phyloP scores from a whole-genome alignment of 1,284 basidiomycete genomes.

The Cryptococcus jaspeensis region DNA sequence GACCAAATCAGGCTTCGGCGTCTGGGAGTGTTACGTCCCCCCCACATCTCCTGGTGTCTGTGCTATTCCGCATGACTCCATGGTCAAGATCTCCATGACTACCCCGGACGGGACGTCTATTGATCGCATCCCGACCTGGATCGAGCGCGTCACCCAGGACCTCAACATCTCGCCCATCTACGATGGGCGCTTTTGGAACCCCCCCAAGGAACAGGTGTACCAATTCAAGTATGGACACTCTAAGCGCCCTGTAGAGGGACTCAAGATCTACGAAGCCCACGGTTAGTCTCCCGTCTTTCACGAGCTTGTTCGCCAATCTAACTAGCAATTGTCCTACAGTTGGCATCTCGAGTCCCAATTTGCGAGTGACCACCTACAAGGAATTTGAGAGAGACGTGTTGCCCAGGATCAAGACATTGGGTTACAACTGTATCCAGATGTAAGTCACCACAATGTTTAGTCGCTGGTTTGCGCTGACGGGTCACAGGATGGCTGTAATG shows the following conservation, averaged over 20 bases:
- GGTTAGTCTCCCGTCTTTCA: slow-evolving; percentile 39
- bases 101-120: slow-evolving; percentile 72
- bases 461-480: slow-evolving; percentile 10
- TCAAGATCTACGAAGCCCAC: slow-evolving; percentile 95
- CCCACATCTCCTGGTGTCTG: slow-evolving; percentile 66
- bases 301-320: not conserved
- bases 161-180: slow-evolving; percentile 84
- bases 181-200: slow-evolving; percentile 99
- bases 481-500: slow-evolving; percentile 80
- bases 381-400: slow-evolving; percentile 86
- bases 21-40: slow-evolving; percentile 88
- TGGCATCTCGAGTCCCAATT: slow-evolving; percentile 88
- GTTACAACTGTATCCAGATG: slow-evolving; percentile 95
- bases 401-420: slow-evolving; percentile 83
- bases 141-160: slow-evolving; percentile 92
- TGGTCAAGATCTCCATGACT: slow-evolving; percentile 92
- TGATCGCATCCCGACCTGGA: slow-evolving; percentile 92
- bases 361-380: slow-evolving; percentile 87
- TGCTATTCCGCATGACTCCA: slow-evolving; percentile 90
- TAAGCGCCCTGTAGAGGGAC: slow-evolving; percentile 52
- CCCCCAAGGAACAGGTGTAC: slow-evolving; percentile 68
- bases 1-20: slow-evolving; percentile 81
- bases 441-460: slow-evolving; percentile 15
- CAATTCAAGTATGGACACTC: slow-evolving; percentile 69
- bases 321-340: slow-evolving; percentile 53